Evolutionary conservation across 257 asterid genomes (phyloP), one percentile per base, ranked within the genome.

Genomic region (Salvia splendens): DNA sequence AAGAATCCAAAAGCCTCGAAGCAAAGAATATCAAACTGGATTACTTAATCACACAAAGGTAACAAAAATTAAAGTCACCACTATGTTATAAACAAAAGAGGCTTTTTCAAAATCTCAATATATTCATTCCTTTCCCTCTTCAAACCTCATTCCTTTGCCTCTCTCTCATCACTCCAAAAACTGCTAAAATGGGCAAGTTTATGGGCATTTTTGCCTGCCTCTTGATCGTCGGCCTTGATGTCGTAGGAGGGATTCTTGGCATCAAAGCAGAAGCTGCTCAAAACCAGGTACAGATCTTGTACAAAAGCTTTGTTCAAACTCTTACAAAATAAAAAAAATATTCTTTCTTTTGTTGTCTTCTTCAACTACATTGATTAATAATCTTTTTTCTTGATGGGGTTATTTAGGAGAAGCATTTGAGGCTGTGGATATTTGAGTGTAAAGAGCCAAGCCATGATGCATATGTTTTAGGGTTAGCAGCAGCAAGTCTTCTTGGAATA

Each of bases 361-460:
- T 20, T 20, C 24, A 20, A 20, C 24, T 20, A 20, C 24, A 20
- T 20, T 20, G 24, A 20, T 20, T 20, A 20, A 20, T 20, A 20
- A 1, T 12, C 42, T 5, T 45, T 28, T 28, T 41, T 15, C n/a
- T 7, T 45, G 47, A 32, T 50, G 63, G 55, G 41, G 41, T 20
- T 33, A 5, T 30, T 30, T 24, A 91, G 96, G 90, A 87, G 72
- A 91, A 89, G 62, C 95, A 91, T 61, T 51, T 91, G 79, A 80
- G 79, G 83, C 78, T 91, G 48, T 91, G 93, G 92, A 80, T 91
- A 71, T 87, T 91, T 17, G 98, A 89, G 79, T 89, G 98, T 46
- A 92, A 92, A 66, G 81, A 87, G 75, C 96, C 98, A 52, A 91
- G 98, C 62, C 98, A 91, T 69, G 94, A 89, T 40, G 98, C 98